phyloP scores from a whole-genome alignment of 805 yeast species.

The Maudiozyma barnettii region DNA sequence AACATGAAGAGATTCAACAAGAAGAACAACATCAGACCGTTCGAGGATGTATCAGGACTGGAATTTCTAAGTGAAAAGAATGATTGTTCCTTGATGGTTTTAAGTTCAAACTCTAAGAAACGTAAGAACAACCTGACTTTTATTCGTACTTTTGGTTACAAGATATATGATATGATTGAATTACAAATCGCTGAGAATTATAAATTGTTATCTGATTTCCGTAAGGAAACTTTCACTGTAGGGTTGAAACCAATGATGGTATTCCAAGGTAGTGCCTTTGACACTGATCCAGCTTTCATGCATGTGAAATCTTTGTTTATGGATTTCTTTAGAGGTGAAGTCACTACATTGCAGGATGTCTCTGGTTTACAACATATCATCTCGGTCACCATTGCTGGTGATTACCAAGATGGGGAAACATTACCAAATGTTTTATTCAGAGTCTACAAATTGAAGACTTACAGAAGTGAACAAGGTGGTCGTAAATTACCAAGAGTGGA shows the following conservation, averaged over 20 bases:
- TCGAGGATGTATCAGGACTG: slow-evolving; percentile 75
- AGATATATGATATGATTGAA: slow-evolving; percentile 91
- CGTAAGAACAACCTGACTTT: slow-evolving; percentile 87
- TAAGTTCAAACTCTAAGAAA: slow-evolving; percentile 75
- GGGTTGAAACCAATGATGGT: slow-evolving; percentile 93
- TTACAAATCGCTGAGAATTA: slow-evolving; percentile 58
- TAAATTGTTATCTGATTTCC: slow-evolving; percentile 74
- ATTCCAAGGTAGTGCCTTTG: slow-evolving; percentile 88
- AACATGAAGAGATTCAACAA: slow-evolving; percentile 75
- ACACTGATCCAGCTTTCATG: slow-evolving; percentile 73
- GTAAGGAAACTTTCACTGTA: slow-evolving; percentile 65
- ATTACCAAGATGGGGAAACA: slow-evolving; percentile 55
- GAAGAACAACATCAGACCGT: slow-evolving; percentile 85
- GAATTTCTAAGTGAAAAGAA: slow-evolving; percentile 95
- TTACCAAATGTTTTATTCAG: slow-evolving; percentile 82
- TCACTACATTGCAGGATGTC: slow-evolving; percentile 75
- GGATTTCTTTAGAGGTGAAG: slow-evolving; percentile 85
- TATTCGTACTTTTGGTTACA: slow-evolving; percentile 80
- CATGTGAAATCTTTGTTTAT: slow-evolving; percentile 82
- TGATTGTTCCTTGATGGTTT: slow-evolving; percentile 76
- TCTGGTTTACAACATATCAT: slow-evolving; percentile 92
- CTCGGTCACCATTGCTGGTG: slow-evolving; percentile 68
- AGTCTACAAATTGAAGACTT: slow-evolving; percentile 79
- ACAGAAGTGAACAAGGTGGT: slow-evolving; percentile 59
- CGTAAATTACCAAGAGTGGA: slow-evolving; percentile 83